Base-by-base conservation (phyloP, 208 protist genomes). In the Acanthamoeba triangularis region DNA sequence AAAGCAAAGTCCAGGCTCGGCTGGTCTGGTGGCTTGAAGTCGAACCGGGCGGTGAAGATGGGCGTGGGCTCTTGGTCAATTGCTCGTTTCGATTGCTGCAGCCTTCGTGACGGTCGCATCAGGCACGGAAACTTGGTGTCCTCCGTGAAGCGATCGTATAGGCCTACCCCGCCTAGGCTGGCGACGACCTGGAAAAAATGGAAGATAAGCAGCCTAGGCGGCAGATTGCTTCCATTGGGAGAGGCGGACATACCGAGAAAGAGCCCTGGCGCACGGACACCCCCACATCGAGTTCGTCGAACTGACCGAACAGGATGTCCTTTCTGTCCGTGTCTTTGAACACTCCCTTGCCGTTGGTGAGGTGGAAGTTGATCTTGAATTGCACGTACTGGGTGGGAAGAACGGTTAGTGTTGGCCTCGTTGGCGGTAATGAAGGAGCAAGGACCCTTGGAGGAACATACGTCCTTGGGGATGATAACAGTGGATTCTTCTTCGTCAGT, bases 1-100 rank as follows among this genome's bases (percentile, higher is more conserved):
- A 94, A 80, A 25, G 90, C 90, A 94, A 94, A 94, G 44, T 94
- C 90, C 25, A 94, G 90, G 30, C 23, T 41, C 23, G 90, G 90
- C 35, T 78, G 35, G 30, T 94, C 65, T 49, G 90, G 90, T 3
- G 90, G 90, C 90, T 94, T 94, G 59, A 80, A 52, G 47, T 94
- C 90, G 30, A 94, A 76, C 10, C 41, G 11, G 10, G 65, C 56
- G 28, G 90, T 65, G 47, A 94, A 94, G 56, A 94, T 94, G 90
- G 47, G 54, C 52, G 35, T 90, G 2, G 56, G 84, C 13, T 84
- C 84, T 35, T 91, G 49, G 84, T 61, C 28, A 16, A 41, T 23
- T 6, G 18, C 44, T 35, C n/a, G 13, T 13, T 59, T 91, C 49
- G 44, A 67, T n/a, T 67, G 35, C 11, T 78, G 54, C n/a, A 25